Percentiles rank a stretch among this genome's conserved stretches.
These are phyloP conservation scores for Termitomyces heimii DNA, from an alignment of 768 basidiomycete species.

Conservation along the genomic window DNA sequence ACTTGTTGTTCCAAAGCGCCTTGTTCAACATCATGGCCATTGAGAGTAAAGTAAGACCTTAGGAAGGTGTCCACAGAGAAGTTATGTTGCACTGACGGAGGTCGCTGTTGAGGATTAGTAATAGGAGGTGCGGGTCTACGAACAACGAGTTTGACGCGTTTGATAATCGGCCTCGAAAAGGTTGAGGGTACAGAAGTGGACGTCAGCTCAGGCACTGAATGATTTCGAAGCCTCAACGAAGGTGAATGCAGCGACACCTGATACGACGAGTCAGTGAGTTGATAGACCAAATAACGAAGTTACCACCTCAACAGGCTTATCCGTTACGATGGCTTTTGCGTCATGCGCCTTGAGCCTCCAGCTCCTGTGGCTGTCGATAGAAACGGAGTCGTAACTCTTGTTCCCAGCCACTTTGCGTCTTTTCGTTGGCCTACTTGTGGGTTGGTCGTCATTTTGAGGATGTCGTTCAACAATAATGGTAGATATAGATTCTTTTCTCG, in stretches of 20 bases:
- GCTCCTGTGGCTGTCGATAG: conserved; percentile 11
- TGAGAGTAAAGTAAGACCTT: conserved; percentile 52
- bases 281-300: no score
- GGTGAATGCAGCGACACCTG: conserved; percentile 1
- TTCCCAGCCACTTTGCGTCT: conserved; percentile 7
- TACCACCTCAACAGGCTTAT: background rate
- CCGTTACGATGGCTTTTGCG: background rate
- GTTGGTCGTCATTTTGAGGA: background rate
- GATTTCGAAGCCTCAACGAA: background rate
- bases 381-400: conserved; percentile 8
- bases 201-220: background rate
- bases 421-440: background rate
- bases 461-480: conserved; percentile 1
- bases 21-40: conserved; percentile 41
- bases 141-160: conserved; percentile 64
- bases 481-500: conserved; percentile 1
- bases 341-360: conserved; percentile 11
- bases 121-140: conserved; percentile 53
- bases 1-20: conserved; percentile 21
- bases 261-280: background rate
- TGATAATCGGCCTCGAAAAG: conserved; percentile 34
- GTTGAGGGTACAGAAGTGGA: conserved; percentile 12
- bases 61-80: conserved; percentile 54
- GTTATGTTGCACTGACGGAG: conserved; percentile 43
- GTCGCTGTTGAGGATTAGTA: conserved; percentile 65